A percentile compares a stretch with the other conserved stretches of the same genome.
Conservation (phyloP, 2,329 filamentous ascomycete genomes). For the Colletotrichum karsti region DNA sequence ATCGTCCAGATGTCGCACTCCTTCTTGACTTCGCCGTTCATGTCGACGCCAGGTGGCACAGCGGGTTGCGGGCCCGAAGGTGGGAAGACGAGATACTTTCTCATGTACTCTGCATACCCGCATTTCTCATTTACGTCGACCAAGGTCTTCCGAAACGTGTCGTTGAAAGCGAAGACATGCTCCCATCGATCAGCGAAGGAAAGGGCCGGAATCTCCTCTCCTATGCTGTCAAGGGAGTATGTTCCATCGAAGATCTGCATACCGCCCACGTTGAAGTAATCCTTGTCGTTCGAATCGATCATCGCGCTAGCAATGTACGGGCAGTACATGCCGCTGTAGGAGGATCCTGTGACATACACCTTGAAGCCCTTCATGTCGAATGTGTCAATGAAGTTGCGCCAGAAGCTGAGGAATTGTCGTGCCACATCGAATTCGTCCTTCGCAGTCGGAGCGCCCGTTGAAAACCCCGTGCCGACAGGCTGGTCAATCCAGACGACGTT, state of each 20-base stretch:
- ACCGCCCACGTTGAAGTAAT: slow-evolving; percentile 73
- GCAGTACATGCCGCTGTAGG: slow-evolving; percentile 73
- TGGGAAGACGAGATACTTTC: slow-evolving; percentile 74
- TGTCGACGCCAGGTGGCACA: slow-evolving; percentile 51
- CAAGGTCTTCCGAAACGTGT: slow-evolving; percentile 62
- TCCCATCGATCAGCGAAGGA: slow-evolving; percentile 69
- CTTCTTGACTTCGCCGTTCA: slow-evolving; percentile 41
- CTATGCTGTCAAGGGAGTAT: slow-evolving; percentile 59
- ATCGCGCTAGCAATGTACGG: slow-evolving; percentile 80
- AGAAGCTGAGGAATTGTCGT: slow-evolving; percentile 79
- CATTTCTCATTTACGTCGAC: slow-evolving; percentile 63
- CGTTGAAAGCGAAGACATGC: slow-evolving; percentile 70
- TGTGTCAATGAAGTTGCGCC: slow-evolving; percentile 78
- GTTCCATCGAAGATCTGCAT: slow-evolving; percentile 79
- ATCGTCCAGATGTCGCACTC: slow-evolving; percentile 65
- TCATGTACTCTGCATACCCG: slow-evolving; percentile 68
- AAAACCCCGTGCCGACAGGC: slow-evolving; percentile 74
- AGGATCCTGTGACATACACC: slow-evolving; percentile 79
- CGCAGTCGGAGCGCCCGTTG: slow-evolving; percentile 70
- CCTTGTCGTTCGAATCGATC: slow-evolving; percentile 70
- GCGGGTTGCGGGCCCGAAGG: slow-evolving; percentile 67
- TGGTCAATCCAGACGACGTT: slow-evolving; percentile 83
- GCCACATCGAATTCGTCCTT: slow-evolving; percentile 74
- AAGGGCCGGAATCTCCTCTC: slow-evolving; percentile 57
- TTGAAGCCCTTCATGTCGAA: slow-evolving; percentile 75